Evolutionary conservation across 2,329 filamentous ascomycete species (phyloP), one percentile per base, ranked within the genome.

Genomic region (Trichophyton equinum): DNA sequence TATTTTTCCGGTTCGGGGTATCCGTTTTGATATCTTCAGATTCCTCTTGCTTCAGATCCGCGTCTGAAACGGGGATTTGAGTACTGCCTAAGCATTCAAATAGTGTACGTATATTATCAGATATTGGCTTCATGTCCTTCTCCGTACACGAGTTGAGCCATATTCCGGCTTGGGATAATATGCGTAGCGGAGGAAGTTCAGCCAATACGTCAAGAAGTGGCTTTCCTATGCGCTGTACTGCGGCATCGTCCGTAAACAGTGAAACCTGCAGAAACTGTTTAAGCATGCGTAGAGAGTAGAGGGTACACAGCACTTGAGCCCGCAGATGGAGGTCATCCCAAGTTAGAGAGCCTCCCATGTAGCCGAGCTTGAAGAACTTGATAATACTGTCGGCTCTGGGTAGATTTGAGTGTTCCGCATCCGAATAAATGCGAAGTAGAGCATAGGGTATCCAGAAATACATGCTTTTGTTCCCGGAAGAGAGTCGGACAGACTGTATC

Each of bases 291-390:
- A 87, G 68, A 0, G 85, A 87, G 67, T 87, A 88, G 4, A 83
- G 71, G 0, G 79, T 76, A 3, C 81, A 82, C 60, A 86, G 82
- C 0, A 84, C 70, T 64, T 86, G 82, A 0, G 85, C 84, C 7
- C 78, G 70, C 56, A 86, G 76, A 66, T 89, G 86, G 49, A 87
- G 71, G 18, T 80, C 73, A 8, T 79, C 75, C 86, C 85, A 88
- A 1, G 76, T 73, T 9, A 75, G 60, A 1, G 67, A 66, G n/a
- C 74, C 69, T 1, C 66, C 67, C 63, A 68, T 67, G 57, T 68
- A 67, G 1, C 71, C 70, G 8, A 67, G 57, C 20, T 51, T 62
- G 7, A 76, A 63, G 30, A 75, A 74, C 38, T 64, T 62, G 27
- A 63, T 62, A 38, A 74, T 57, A 30, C 64, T 62, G 20, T 56